These are phyloP conservation scores for Rubus idaeus DNA, from an alignment of 306 rosid species.

Conservation along the genomic window DNA sequence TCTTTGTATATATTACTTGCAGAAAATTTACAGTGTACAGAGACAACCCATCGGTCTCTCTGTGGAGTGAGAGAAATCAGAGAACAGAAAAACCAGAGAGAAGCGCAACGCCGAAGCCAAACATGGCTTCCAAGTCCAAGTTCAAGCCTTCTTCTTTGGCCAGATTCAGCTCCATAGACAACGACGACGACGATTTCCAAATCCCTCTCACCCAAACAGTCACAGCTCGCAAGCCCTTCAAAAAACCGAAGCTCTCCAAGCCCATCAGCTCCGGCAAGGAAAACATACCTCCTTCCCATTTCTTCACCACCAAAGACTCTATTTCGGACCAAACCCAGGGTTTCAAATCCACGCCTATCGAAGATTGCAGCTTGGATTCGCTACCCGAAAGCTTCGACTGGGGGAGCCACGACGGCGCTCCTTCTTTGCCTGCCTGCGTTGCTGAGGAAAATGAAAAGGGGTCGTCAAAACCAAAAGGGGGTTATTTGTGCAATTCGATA, in stretches of 20 bases:
- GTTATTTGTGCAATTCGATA: conserved; percentile 55
- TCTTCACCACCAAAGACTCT: background rate
- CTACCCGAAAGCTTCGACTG: conserved; percentile 52
- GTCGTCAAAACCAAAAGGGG: conserved; percentile 28
- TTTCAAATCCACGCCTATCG: conserved; percentile 8
- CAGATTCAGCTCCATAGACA: conserved; percentile 15
- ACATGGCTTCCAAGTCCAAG: conserved; percentile 13
- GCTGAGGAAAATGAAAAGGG: background rate
- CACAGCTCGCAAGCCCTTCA: conserved; percentile 16
- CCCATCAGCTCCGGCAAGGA: conserved; percentile 50
- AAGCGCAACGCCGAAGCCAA: background rate
- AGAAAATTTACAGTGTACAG: no score
- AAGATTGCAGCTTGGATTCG: conserved; percentile 51
- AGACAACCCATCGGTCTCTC: no score
- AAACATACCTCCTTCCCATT: conserved; percentile 30
- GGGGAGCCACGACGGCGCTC: conserved; percentile 1
- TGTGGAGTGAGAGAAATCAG: background rate
- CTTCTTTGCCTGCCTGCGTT: conserved; percentile 8
- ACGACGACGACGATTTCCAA: conserved; percentile 50
- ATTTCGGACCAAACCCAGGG: conserved; percentile 12
- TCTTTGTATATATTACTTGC: no score
- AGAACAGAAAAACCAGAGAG: background rate
- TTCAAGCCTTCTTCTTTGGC: background rate
- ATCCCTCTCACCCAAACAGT: conserved; percentile 56
- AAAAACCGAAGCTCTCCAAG: conserved; percentile 15